These are phyloP conservation scores for Arthrobotrys megalospora DNA, from an alignment of 2,329 filamentous ascomycete species.

Conservation along the genomic window DNA sequence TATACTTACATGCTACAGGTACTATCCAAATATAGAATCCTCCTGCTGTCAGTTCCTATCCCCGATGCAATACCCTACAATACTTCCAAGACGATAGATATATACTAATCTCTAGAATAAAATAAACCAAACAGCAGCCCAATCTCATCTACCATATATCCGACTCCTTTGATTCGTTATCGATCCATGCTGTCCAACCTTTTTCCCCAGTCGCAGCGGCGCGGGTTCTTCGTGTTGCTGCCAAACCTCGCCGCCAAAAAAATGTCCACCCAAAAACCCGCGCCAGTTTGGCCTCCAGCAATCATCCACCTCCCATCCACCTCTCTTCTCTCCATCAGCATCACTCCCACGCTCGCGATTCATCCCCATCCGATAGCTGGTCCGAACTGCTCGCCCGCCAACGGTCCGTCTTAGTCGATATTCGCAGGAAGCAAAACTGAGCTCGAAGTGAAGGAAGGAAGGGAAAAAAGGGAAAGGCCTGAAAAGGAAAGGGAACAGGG, in stretches of 20 bases:
- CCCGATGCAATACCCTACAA: too few species aligned
- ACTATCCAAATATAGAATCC: too few species aligned
- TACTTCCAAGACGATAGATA: too few species aligned
- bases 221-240: too few species aligned
- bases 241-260: constrained; percentile 10
- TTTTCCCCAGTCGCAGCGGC: too few species aligned
- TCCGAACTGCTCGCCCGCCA: neutral
- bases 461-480: neutral
- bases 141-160: too few species aligned
- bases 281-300: constrained; percentile 10
- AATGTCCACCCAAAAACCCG: constrained; percentile 12
- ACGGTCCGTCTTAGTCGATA: neutral
- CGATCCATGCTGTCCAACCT: too few species aligned
- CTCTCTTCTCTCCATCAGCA: constrained; percentile 7
- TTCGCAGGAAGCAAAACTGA: neutral
- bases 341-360: constrained; percentile 1
- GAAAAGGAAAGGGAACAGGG: neutral
- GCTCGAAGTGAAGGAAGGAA: neutral
- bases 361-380: neutral
- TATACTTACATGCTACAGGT: neutral
- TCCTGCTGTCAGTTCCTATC: too few species aligned
- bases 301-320: constrained; percentile 22
- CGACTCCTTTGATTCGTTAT: too few species aligned
- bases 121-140: too few species aligned
- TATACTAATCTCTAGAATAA: too few species aligned